Percentiles rank a stretch among this genome's conserved stretches.
Conservation (phyloP, 768 basidiomycete genomes). For the Russula sp. region DNA sequence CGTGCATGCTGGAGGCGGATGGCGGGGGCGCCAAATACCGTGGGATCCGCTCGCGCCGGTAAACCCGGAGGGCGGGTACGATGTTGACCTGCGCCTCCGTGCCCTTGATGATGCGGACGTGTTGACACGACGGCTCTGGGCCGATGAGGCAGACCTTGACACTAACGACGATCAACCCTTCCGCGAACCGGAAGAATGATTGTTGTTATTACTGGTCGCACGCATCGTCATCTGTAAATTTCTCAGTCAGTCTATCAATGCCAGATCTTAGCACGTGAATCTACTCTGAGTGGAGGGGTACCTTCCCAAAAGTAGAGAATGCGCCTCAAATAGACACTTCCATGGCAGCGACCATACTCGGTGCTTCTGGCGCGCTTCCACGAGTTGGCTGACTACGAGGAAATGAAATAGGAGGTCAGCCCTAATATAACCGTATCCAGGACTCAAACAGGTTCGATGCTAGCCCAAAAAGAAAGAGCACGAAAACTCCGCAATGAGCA, state of each 20-base stretch:
- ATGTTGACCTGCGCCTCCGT: constrained; percentile 1
- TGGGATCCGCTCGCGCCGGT: constrained; percentile 40
- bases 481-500: no score
- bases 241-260: not conserved
- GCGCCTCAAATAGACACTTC: no score
- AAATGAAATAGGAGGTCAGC: no score
- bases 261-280: not conserved
- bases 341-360: no score
- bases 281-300: not conserved
- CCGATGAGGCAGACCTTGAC: not conserved
- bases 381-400: no score
- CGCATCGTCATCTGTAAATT: not conserved
- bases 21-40: constrained; percentile 44
- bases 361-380: no score
- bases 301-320: no score
- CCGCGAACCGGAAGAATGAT: constrained; percentile 6
- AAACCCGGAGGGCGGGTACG: constrained; percentile 6
- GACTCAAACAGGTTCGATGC: no score
- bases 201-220: no score
- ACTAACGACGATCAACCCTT: constrained; percentile 1
- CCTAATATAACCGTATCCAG: no score
- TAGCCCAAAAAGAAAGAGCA: no score
- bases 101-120: not conserved
- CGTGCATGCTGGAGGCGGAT: constrained; percentile 47
- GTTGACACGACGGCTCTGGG: constrained; percentile 1